Base-by-base conservation (phyloP, 2,329 filamentous ascomycete species). In the Parastagonospora nodorum region DNA sequence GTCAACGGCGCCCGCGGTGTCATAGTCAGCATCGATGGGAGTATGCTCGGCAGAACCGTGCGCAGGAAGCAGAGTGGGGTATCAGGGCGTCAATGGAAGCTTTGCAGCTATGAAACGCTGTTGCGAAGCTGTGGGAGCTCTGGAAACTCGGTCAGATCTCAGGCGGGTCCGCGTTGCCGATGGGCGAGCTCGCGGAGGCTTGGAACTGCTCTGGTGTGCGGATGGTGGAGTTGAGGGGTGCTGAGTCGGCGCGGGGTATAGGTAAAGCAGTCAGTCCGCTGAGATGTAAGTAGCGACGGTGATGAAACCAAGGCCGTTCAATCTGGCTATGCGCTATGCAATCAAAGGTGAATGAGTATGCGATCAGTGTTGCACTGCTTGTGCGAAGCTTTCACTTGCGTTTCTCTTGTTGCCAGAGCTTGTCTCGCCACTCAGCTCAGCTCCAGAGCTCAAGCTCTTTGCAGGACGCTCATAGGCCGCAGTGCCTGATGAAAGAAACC, bases 1-100 rank as follows among this genome's bases (percentile, higher is more conserved):
- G 90, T 94, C 72, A 96, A 82, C 63, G 90, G 88, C 68, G 89
- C 85, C 83, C 90, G 87, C 48, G 91, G 91, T 78, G 92, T 92
- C 92, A 96, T 96, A 78, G 78, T 80, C 74, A 80, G 75, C 77
- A 77, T 76, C 66, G 74, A 73, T 61, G 58, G 42, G 48, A 50
- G 49, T 41, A 51, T 50, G 44, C 45, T 48, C 45, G 32, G 39
- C 45, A 36, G 42, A 31, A 38, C 40, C 42, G 36, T 33, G 30
- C 38, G 37, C 37, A 29, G n/a, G 28, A 29, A 12, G 45, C 19
- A 48, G 30, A 15, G 37, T 35, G 30, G 36, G 38, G 16, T 33
- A 19, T 28, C 15, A 19, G 37, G 42, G 19, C 37, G 33, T 51
- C 49, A 57, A 57, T 57, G 45, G 53, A 42, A 51, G 45, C 16